Conservation (phyloP, 2,329 filamentous ascomycete genomes). For the Aspergillus udagawae region DNA sequence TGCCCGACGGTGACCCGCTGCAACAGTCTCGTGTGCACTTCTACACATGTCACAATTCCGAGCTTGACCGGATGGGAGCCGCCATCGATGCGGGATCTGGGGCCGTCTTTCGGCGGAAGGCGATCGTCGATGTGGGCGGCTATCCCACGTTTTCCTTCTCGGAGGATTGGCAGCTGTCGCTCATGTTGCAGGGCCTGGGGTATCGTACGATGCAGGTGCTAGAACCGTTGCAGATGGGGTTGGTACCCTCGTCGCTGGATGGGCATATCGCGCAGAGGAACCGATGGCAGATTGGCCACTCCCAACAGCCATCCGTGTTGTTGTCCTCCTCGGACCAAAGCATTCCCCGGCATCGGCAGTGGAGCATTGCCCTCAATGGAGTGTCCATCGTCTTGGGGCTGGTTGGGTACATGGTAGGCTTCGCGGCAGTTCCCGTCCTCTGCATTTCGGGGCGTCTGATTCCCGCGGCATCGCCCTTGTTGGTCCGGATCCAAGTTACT, state of each 20-base stretch:
- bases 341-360: slow-evolving; percentile 11
- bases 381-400: slow-evolving; percentile 17
- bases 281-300: slow-evolving; percentile 35
- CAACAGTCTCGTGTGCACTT: slow-evolving; percentile 29
- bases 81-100: slow-evolving; percentile 35
- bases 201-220: slow-evolving; percentile 27
- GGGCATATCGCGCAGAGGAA: slow-evolving; percentile 34
- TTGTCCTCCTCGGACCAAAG: slow-evolving; percentile 7
- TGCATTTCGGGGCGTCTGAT: slow-evolving; percentile 14
- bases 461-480: slow-evolving; percentile 5
- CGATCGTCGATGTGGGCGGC: slow-evolving; percentile 27
- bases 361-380: slow-evolving; percentile 20
- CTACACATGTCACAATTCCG: slow-evolving; percentile 30
- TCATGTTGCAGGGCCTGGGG: slow-evolving; percentile 27
- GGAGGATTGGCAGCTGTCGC: slow-evolving; percentile 33
- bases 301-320: slow-evolving; percentile 21
- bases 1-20: slow-evolving; percentile 28
- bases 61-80: slow-evolving; percentile 23
- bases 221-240: slow-evolving; percentile 30
- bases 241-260: slow-evolving; percentile 31
- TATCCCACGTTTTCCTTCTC: slow-evolving; percentile 33
- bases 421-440: slow-evolving; percentile 17
- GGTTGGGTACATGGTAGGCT: slow-evolving; percentile 13
- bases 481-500: slow-evolving; percentile 11
- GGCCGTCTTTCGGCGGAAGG: slow-evolving; percentile 29